Percentiles rank a stretch among this genome's conserved stretches.
phyloP scores from a whole-genome alignment of 2,329 filamentous ascomycete genomes.

The Zymoseptoria ardabiliae region DNA sequence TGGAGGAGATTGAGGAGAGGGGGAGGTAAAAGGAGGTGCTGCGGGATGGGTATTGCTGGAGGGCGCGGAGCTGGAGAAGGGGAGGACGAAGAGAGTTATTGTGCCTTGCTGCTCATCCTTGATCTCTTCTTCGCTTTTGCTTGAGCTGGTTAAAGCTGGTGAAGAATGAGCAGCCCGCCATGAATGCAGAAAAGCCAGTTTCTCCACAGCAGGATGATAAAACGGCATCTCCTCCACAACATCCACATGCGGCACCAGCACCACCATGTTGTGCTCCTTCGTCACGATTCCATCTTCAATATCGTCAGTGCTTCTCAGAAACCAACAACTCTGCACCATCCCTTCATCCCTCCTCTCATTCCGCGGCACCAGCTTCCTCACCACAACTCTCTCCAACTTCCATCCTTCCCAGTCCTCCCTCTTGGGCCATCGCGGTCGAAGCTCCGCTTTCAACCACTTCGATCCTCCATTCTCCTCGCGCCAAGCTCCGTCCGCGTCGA shows the following conservation, averaged over 20 bases:
- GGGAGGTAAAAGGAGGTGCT: too few relatives aligned
- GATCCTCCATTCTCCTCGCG: conserved; percentile 4
- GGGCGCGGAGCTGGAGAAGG: conserved; percentile 9
- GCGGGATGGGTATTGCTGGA: too few relatives aligned
- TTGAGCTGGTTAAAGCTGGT: too few relatives aligned
- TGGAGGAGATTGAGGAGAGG: conserved; percentile 43
- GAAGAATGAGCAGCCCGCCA: conserved; percentile 37
- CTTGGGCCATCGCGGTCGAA: conserved; percentile 16
- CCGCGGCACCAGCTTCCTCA: conserved; percentile 72
- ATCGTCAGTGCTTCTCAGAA: conserved; percentile 41
- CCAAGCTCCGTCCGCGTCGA: conserved; percentile 14
- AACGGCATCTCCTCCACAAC: conserved; percentile 63
- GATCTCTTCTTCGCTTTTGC: too few relatives aligned
- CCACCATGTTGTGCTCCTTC: conserved; percentile 49
- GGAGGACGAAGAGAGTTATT: conserved; percentile 11
- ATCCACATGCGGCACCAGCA: conserved; percentile 70
- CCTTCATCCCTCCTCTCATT: conserved; percentile 69
- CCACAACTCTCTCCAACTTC: conserved; percentile 54
- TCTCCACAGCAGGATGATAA: conserved; percentile 74
- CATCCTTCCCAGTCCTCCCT: conserved; percentile 24
- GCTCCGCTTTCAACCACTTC: conserved; percentile 42
- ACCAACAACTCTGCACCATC: conserved; percentile 74
- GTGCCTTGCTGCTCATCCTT: neutral
- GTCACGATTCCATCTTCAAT: neutral
- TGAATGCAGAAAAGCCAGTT: conserved; percentile 68